A percentile compares a stretch with the other conserved stretches of the same genome.
These are phyloP conservation scores for Magnaporthales sp. DNA, from an alignment of 2,329 filamentous ascomycete genomes.

Conservation along the genomic window DNA sequence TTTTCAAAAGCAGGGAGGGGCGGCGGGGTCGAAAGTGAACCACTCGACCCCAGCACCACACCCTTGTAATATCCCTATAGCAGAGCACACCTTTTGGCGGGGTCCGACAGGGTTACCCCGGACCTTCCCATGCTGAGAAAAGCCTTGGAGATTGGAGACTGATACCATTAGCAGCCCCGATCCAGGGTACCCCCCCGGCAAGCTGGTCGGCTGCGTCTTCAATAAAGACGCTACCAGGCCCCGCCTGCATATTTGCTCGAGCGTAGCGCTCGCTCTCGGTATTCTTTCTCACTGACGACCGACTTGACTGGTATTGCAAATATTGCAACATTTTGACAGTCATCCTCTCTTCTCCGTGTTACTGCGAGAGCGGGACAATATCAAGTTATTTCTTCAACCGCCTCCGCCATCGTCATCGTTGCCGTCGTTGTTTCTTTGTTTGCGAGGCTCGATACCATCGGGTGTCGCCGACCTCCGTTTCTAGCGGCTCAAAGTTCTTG, in stretches of 20 bases:
- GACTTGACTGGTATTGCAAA: not conserved
- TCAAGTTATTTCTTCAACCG: not conserved
- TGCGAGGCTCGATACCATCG: not conserved
- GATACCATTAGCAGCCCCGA: slow-evolving; percentile 1
- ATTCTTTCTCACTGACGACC: not conserved
- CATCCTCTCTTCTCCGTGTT: not conserved
- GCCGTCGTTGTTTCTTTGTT: not conserved
- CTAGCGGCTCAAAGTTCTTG: not conserved
- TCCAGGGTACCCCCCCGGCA: not conserved
- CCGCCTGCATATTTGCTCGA: slow-evolving; percentile 1
- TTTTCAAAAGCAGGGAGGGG: not conserved
- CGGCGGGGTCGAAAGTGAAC: not conserved
- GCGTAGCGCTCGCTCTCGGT: not conserved
- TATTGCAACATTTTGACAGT: not conserved
- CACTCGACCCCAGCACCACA: not conserved
- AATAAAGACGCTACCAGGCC: slow-evolving; percentile 1
- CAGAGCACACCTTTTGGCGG: not conserved
- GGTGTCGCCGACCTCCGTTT: not conserved
- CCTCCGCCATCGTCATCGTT: not conserved
- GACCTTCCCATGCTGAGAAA: not conserved
- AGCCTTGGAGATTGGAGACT: slow-evolving; percentile 1
- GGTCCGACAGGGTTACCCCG: not conserved
- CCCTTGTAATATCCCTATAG: not conserved
- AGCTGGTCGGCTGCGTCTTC: not conserved
- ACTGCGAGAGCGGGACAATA: not conserved